Evolutionary conservation across 805 yeast genomes (phyloP).

Genomic region (Nakazawaea ernobii): DNA sequence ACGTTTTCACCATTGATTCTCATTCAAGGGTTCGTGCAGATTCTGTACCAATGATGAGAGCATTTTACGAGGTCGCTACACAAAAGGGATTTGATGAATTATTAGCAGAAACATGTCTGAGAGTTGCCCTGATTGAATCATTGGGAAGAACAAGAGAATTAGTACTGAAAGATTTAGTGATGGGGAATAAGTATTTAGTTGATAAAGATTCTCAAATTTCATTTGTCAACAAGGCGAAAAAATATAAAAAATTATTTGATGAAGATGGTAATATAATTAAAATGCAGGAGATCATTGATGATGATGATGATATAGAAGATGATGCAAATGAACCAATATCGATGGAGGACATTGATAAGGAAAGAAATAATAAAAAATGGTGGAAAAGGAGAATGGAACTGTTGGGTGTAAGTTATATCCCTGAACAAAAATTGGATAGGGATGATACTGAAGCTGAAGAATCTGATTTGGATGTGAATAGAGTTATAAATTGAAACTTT

Average conservation of each 20-base stretch:
- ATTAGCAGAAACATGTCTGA: slow-evolving; percentile 55
- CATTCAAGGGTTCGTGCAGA: slow-evolving; percentile 72
- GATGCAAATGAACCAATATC: slow-evolving; percentile 17
- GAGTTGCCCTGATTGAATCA: slow-evolving; percentile 73
- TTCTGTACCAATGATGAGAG: slow-evolving; percentile 86
- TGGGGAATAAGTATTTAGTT: slow-evolving; percentile 40
- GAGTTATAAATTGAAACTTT: slow-evolving; percentile 2
- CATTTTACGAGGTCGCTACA: slow-evolving; percentile 70
- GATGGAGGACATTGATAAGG: slow-evolving; percentile 27
- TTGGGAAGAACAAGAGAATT: slow-evolving; percentile 74
- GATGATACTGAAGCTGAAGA: not conserved
- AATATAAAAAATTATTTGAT: slow-evolving; percentile 12
- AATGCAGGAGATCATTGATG: slow-evolving; percentile 7
- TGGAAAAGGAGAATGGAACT: slow-evolving; percentile 42
- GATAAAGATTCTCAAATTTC: slow-evolving; percentile 9
- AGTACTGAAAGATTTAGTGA: slow-evolving; percentile 60
- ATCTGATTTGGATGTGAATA: slow-evolving; percentile 5
- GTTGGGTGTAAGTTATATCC: slow-evolving; percentile 7
- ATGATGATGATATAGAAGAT: slow-evolving; percentile 16
- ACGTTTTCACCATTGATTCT: slow-evolving; percentile 75
- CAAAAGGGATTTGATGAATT: slow-evolving; percentile 68
- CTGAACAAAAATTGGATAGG: not conserved
- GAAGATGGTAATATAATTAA: slow-evolving; percentile 9
- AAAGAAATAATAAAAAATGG: slow-evolving; percentile 33
- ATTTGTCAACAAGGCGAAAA: slow-evolving; percentile 5